Evolutionary conservation across 2,329 filamentous ascomycete species (phyloP).

Genomic region (Lasiodiplodia sp.): DNA sequence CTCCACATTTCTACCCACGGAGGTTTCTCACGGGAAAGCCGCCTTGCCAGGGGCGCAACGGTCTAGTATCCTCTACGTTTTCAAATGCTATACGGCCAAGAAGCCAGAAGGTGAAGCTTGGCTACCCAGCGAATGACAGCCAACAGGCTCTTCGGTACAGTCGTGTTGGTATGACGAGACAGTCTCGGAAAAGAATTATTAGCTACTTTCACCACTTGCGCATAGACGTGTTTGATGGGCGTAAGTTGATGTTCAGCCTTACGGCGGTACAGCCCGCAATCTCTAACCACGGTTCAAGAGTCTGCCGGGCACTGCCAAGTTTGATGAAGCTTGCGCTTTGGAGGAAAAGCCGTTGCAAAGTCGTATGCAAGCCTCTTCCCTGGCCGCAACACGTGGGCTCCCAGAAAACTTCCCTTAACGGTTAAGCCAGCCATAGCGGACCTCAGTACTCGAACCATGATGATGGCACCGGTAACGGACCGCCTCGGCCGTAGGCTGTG

Average conservation of each 20-base stretch:
- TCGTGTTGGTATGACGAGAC: too few relatives aligned
- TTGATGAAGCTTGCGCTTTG: slow-evolving; percentile 16
- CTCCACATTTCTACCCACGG: too few relatives aligned
- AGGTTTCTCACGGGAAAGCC: too few relatives aligned
- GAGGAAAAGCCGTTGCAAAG: not conserved
- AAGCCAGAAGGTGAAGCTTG: too few relatives aligned
- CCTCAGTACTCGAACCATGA: not conserved
- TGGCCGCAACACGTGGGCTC: not conserved
- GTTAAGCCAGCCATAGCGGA: not conserved
- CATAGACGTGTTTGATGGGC: not conserved
- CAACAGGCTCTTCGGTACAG: too few relatives aligned
- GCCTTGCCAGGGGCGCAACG: too few relatives aligned
- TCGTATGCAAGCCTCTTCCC: slow-evolving; percentile 8
- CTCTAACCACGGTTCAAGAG: not conserved
- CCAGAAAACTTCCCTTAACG: not conserved
- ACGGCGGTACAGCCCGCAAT: not conserved
- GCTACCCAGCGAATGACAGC: too few relatives aligned
- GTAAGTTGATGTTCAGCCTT: not conserved
- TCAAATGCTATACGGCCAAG: too few relatives aligned
- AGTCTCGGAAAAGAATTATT: too few relatives aligned
- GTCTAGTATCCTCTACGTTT: too few relatives aligned
- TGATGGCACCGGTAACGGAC: slow-evolving; percentile 9
- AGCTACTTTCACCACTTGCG: not conserved
- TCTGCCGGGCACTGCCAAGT: not conserved
- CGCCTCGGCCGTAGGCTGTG: not conserved